Evolutionary conservation across 768 basidiomycete species (phyloP).

Genomic region (Lactarius trivialis): DNA sequence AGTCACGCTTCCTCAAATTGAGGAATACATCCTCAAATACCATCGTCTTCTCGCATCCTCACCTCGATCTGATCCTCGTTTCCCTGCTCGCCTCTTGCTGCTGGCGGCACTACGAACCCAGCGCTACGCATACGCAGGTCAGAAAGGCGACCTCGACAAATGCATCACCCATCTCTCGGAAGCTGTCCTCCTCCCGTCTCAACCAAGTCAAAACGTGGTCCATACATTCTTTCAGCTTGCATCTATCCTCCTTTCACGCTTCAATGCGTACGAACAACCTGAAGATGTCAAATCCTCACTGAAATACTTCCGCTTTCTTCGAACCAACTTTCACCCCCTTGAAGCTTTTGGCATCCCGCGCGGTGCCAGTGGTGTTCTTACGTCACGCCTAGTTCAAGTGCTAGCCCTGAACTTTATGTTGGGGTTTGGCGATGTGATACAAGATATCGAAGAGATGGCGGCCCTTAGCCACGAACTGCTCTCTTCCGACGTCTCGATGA

Average conservation of each 20-base stretch:
- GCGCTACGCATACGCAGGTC: not conserved
- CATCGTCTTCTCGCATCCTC: not conserved
- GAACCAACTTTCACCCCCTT: not conserved
- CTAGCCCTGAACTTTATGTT: not conserved
- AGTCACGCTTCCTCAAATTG: not conserved
- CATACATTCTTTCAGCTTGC: not conserved
- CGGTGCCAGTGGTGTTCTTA: not conserved
- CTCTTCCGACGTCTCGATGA: not conserved
- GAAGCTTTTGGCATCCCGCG: not conserved
- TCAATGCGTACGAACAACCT: not conserved
- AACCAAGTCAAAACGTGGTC: no score
- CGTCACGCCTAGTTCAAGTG: not conserved
- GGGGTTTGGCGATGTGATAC: no score
- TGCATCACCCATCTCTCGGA: no score
- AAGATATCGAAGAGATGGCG: not conserved
- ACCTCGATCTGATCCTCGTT: not conserved
- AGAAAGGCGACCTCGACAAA: not conserved
- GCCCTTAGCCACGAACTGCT: not conserved
- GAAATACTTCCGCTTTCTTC: not conserved
- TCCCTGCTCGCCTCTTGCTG: not conserved
- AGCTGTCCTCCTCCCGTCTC: no score
- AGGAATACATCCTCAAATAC: not conserved
- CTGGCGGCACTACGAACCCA: not conserved
- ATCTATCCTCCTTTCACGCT: not conserved
- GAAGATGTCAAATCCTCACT: not conserved